phyloP scores from a whole-genome alignment of 805 yeast genomes.

The Candida caryicola region DNA sequence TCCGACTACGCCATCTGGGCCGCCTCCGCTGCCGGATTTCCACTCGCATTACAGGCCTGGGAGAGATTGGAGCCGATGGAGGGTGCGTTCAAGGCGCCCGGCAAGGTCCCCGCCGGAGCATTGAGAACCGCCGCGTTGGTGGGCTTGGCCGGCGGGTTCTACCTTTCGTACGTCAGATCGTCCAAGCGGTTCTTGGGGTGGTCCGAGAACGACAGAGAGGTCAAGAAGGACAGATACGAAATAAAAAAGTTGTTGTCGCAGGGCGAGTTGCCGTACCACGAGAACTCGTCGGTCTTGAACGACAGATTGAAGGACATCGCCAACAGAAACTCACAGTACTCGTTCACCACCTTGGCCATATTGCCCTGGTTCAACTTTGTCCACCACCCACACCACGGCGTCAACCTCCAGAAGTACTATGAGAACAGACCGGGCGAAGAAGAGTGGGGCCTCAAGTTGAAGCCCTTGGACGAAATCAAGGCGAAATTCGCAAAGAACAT shows the following conservation, averaged over 20 bases:
- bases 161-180: slow-evolving; percentile 64
- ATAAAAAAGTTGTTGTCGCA: slow-evolving; percentile 61
- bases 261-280: slow-evolving; percentile 67
- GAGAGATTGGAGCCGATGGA: slow-evolving; percentile 42
- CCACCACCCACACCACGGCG: slow-evolving; percentile 79
- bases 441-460: slow-evolving; percentile 52
- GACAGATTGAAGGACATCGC: slow-evolving; percentile 73
- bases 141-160: slow-evolving; percentile 73
- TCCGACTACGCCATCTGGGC: slow-evolving; percentile 58
- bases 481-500: slow-evolving; percentile 27
- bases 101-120: slow-evolving; percentile 51
- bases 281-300: slow-evolving; percentile 50
- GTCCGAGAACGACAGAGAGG: slow-evolving; percentile 70
- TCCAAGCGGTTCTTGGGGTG: slow-evolving; percentile 75
- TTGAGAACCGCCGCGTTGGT: slow-evolving; percentile 59
- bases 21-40: slow-evolving; percentile 40
- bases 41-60: slow-evolving; percentile 40
- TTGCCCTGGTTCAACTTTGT: slow-evolving; percentile 84
- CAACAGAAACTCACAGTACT: slow-evolving; percentile 72
- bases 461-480: slow-evolving; percentile 50
- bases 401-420: slow-evolving; percentile 46
- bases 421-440: slow-evolving; percentile 59
- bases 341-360: slow-evolving; percentile 56
- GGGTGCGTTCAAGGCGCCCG: slow-evolving; percentile 44
- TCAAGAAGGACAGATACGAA: slow-evolving; percentile 68